Conservation (phyloP, 192 early-diverging fungal genomes). For the Entophlyctis luteolus region DNA sequence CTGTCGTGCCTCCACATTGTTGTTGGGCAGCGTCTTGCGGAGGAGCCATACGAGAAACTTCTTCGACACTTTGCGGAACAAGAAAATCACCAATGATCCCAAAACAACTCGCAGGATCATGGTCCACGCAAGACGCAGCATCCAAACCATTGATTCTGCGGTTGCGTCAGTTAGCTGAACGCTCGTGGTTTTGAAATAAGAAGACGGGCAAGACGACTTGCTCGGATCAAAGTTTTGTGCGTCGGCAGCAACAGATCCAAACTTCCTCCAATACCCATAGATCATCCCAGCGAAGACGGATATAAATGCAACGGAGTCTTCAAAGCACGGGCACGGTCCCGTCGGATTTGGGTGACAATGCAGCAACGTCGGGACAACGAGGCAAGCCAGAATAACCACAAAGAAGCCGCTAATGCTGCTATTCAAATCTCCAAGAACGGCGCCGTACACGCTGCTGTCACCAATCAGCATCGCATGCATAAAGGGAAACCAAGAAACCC, state of each 20-base stretch:
- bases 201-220: background rate
- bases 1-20: background rate
- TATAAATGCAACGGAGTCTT: conserved; percentile 67
- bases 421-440: background rate
- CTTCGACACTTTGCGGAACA: conserved; percentile 18
- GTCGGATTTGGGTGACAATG: conserved; percentile 56
- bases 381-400: background rate
- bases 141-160: too few relatives aligned
- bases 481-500: conserved; percentile 41
- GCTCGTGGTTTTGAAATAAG: background rate
- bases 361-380: conserved; percentile 21
- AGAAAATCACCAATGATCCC: background rate
- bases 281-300: conserved; percentile 59
- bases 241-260: too few relatives aligned
- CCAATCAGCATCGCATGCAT: conserved; percentile 33
- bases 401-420: background rate
- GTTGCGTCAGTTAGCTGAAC: background rate
- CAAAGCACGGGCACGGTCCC: conserved; percentile 70
- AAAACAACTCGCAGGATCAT: background rate
- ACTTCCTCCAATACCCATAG: conserved; percentile 49
- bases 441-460: conserved; percentile 32
- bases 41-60: background rate
- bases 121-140: background rate
- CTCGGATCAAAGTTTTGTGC: too few relatives aligned
- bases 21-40: conserved; percentile 7